Base-by-base conservation (phyloP, 2,329 filamentous ascomycete species). In the Aspergillus oerlinghausenensis region DNA sequence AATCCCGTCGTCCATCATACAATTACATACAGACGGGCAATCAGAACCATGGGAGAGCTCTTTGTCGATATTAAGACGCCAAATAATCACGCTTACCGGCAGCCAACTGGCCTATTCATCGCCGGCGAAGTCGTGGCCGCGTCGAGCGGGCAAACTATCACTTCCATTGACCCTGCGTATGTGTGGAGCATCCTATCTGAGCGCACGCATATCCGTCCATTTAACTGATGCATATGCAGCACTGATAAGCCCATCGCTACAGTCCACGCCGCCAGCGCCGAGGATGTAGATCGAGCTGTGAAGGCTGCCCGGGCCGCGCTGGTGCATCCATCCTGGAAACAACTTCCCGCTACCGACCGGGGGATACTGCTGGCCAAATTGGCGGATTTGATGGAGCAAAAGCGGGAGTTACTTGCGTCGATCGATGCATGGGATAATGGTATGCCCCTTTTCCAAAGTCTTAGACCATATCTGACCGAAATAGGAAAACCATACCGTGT, bases 341-440 rank as follows among this genome's bases (percentile, higher is more conserved):
- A 59, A 6, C 56, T 72, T 26, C 60, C 70, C 8, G 55, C 67
- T 21, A 86, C 86, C 4, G 85, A 88, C 52, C 84, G 89, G 40
- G 88, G 86, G 40, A 55, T 51, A 3, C 80, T 92, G 56, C 82
- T 94, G 80, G 78, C 80, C 70, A 88, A 85, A 70, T 82, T 93
- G 32, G 86, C 88, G 21, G 83, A 88, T 57, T 77, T 93, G 32
- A 78, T 92, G 38, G 84, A 87, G 51, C 69, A 86, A 66, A 80
- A 94, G 70, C 80, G 79, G 63, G 81, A 87, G 63, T 80, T 77
- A 0, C 71, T 88, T 3, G 84, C 85, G 32, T 84, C 84, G 1
- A 84, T 88, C 55, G 89, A 94, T 75, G 87, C 88, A 0, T 87
- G 89, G 81, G 89, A 94, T 72, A 92, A 91, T 66, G 90, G 88